Percentiles rank a stretch among this genome's conserved stretches.
Evolutionary conservation across 345 rosid species (phyloP).

Genomic region (Orychophragmus violaceus): DNA sequence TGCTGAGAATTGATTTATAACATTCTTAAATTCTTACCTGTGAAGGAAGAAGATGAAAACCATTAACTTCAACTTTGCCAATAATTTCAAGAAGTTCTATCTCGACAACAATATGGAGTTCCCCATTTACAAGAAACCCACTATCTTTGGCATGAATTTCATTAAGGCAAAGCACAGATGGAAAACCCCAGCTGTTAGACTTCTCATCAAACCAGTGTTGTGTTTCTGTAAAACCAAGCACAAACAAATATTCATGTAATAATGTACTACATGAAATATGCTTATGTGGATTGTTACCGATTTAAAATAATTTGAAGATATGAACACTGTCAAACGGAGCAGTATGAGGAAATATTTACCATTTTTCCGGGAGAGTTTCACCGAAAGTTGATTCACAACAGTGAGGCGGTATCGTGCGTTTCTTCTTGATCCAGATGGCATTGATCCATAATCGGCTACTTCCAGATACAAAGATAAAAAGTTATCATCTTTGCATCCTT

Average conservation of each 20-base stretch:
- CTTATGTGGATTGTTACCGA: neutral
- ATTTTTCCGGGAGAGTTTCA: neutral
- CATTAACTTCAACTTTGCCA: constrained; percentile 14
- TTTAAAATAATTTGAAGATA: neutral
- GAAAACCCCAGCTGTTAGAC: neutral
- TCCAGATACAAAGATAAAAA: constrained; percentile 56
- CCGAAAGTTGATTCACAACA: constrained; percentile 43
- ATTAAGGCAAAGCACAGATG: neutral
- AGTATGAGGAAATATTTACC: neutral
- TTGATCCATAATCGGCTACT: constrained; percentile 48
- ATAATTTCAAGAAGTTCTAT: constrained; percentile 26
- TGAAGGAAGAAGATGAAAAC: neutral
- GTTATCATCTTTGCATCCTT: constrained; percentile 57
- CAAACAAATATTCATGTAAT: neutral
- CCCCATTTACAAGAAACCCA: constrained; percentile 35
- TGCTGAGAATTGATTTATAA: neutral
- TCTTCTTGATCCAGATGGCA: constrained; percentile 80
- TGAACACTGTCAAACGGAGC: neutral
- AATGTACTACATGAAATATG: neutral
- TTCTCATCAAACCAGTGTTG: neutral
- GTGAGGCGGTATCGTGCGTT: constrained; percentile 52
- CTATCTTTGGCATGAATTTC: neutral
- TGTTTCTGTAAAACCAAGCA: neutral
- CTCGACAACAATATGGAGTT: constrained; percentile 57
- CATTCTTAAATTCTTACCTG: neutral